Conservation (phyloP, 2,329 filamentous ascomycete species). For the Neophaeococcomyces mojaviensis region DNA sequence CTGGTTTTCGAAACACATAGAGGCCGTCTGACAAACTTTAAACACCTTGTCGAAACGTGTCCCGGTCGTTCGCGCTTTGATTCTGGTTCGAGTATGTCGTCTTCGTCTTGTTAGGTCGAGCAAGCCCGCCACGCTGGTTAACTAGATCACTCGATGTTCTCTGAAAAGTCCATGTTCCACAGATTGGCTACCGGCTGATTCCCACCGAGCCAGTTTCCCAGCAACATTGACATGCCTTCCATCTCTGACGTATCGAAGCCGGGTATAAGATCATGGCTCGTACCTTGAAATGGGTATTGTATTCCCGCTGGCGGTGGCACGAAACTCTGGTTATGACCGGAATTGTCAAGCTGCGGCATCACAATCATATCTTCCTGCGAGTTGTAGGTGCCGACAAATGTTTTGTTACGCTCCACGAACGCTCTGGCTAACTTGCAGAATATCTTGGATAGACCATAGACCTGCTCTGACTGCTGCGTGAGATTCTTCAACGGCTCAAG, state of each 20-base stretch:
- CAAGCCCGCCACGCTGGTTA: no score
- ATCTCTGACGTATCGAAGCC: constrained; percentile 2
- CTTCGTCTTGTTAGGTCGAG: no score
- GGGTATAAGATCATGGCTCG: neutral
- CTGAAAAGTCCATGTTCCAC: constrained; percentile 8
- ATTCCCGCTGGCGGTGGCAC: neutral
- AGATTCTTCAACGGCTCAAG: constrained; percentile 2
- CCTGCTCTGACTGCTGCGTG: constrained; percentile 3
- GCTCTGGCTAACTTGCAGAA: constrained; percentile 6
- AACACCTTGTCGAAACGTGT: no score
- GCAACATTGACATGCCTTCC: constrained; percentile 9
- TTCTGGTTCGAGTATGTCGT: no score
- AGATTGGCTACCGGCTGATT: constrained; percentile 3
- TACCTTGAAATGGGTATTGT: neutral
- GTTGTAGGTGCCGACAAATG: constrained; percentile 4
- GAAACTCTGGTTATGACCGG: neutral
- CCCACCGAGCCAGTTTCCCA: constrained; percentile 6
- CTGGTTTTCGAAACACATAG: no score
- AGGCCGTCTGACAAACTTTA: no score
- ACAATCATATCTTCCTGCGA: constrained; percentile 6
- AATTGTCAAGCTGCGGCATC: constrained; percentile 2
- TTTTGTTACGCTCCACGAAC: constrained; percentile 3
- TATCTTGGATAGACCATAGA: constrained; percentile 3
- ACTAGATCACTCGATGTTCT: neutral
- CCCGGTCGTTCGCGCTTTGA: no score